phyloP scores from a whole-genome alignment of 2,329 filamentous ascomycete genomes.

The Zymoseptoria crescenta region DNA sequence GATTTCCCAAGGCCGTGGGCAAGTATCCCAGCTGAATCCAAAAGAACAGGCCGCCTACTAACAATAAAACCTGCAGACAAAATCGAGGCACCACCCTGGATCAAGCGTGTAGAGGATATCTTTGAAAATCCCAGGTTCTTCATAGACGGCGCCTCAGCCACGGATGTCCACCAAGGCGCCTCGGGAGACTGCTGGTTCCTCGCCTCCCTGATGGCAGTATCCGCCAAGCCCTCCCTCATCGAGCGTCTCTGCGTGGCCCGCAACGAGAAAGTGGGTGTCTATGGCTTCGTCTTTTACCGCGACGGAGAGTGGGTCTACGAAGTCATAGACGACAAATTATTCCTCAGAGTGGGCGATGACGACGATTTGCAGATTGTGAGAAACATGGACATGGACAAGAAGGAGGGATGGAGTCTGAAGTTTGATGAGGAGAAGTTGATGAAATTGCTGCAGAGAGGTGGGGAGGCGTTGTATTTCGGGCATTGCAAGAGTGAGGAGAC shows the following conservation, averaged over 20 bases:
- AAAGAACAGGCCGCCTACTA: neutral
- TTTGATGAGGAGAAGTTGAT: slow-evolving; percentile 43
- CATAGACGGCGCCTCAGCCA: slow-evolving; percentile 63
- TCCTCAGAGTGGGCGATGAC: slow-evolving; percentile 72
- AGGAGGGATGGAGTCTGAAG: slow-evolving; percentile 17
- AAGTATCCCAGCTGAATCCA: neutral
- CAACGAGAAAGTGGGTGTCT: slow-evolving; percentile 67
- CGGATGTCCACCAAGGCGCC: slow-evolving; percentile 70
- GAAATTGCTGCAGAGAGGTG: slow-evolving; percentile 60
- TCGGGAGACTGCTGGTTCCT: slow-evolving; percentile 84
- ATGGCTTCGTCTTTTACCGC: slow-evolving; percentile 77
- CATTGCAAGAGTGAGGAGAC: slow-evolving; percentile 72
- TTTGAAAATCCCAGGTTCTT: slow-evolving; percentile 50
- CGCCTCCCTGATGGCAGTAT: slow-evolving; percentile 68
- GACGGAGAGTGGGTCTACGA: slow-evolving; percentile 89
- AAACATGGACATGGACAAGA: slow-evolving; percentile 21
- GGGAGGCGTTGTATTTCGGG: slow-evolving; percentile 69
- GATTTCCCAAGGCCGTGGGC: slow-evolving; percentile 12
- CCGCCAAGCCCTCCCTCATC: slow-evolving; percentile 68
- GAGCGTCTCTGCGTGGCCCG: slow-evolving; percentile 65
- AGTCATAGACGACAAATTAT: slow-evolving; percentile 86
- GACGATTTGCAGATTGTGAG: slow-evolving; percentile 52
- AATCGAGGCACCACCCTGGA: slow-evolving; percentile 24
- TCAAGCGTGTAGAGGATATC: slow-evolving; percentile 28
- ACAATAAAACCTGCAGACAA: slow-evolving; percentile 5